phyloP scores from a whole-genome alignment of 345 rosid species.

The Ricinus communis region DNA sequence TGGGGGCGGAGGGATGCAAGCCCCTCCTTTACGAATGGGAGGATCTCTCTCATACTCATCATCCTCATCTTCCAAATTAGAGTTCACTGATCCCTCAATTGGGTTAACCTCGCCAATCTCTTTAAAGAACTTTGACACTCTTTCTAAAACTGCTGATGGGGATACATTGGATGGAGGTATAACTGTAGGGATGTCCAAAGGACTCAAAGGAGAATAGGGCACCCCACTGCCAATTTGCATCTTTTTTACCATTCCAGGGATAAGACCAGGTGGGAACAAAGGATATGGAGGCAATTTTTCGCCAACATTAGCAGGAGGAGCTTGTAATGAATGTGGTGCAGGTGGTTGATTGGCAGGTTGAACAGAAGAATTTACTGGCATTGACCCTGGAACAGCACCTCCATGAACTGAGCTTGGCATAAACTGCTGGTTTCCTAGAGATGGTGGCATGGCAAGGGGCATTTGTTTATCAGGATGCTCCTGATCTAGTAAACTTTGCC shows the following conservation, averaged over 20 bases:
- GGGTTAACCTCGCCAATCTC: conserved; percentile 94
- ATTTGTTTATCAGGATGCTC: conserved; percentile 54
- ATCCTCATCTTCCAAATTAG: conserved; percentile 59
- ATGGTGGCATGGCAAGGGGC: conserved; percentile 35
- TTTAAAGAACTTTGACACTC: conserved; percentile 87
- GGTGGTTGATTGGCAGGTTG: conserved; percentile 49
- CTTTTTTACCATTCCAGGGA: conserved; percentile 98
- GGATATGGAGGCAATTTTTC: conserved; percentile 92
- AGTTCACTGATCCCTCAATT: conserved; percentile 69
- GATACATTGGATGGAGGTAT: conserved; percentile 82
- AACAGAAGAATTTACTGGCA: conserved; percentile 57
- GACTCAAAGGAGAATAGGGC: conserved; percentile 91
- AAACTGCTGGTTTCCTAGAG: conserved; percentile 59
- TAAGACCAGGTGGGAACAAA: conserved; percentile 94
- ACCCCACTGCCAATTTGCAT: conserved; percentile 99
- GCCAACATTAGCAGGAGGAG: conserved; percentile 40
- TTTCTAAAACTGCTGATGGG: conserved; percentile 73
- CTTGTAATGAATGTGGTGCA: conserved; percentile 26
- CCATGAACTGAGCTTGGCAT: conserved; percentile 54
- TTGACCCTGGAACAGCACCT: conserved; percentile 59
- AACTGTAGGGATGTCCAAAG: conserved; percentile 88
- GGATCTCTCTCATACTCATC: conserved; percentile 67
- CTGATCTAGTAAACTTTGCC: conserved; percentile 45
- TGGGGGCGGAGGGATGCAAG: conserved; percentile 91
- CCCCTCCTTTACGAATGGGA: conserved; percentile 75